phyloP scores from a whole-genome alignment of 768 basidiomycete species.

The Dentipellis fragilis region DNA sequence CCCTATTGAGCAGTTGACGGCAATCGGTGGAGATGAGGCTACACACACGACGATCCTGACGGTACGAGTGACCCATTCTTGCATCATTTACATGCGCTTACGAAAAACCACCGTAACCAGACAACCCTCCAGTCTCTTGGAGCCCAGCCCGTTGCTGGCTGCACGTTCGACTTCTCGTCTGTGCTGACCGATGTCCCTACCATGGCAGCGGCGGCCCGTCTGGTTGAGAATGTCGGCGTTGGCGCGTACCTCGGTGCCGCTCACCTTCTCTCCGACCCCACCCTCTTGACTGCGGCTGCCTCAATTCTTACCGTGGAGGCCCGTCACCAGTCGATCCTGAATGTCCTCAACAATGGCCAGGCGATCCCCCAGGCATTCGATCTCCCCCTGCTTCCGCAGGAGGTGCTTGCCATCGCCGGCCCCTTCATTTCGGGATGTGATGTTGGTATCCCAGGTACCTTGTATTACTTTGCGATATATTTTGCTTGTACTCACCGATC shows the following conservation, averaged over 20 bases:
- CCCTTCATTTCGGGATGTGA: constrained; percentile 64
- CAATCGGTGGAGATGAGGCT: constrained; percentile 52
- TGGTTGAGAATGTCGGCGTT: constrained; percentile 71
- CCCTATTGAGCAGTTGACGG: constrained; percentile 49
- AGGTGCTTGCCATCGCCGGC: constrained; percentile 62
- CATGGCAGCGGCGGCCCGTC: constrained; percentile 63
- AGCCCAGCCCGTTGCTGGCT: constrained; percentile 39
- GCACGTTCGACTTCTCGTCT: constrained; percentile 58
- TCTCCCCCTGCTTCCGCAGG: constrained; percentile 53
- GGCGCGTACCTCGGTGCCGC: constrained; percentile 70
- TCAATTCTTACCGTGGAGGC: constrained; percentile 74
- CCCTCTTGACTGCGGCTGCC: constrained; percentile 53
- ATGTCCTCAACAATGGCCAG: constrained; percentile 51
- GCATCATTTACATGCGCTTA: background rate
- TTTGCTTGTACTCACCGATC: background rate
- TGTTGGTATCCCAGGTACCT: constrained; percentile 41
- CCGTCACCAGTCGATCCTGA: constrained; percentile 74
- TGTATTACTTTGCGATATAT: background rate
- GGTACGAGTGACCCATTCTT: constrained; percentile 21
- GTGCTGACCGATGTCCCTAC: constrained; percentile 56
- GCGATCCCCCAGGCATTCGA: constrained; percentile 67
- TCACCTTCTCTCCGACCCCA: constrained; percentile 48
- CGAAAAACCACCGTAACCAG: constrained; percentile 16
- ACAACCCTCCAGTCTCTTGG: constrained; percentile 44
- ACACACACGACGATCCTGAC: constrained; percentile 48